Evolutionary conservation across 1,284 basidiomycete species (phyloP).

Genomic region (Gomphus bonarii): DNA sequence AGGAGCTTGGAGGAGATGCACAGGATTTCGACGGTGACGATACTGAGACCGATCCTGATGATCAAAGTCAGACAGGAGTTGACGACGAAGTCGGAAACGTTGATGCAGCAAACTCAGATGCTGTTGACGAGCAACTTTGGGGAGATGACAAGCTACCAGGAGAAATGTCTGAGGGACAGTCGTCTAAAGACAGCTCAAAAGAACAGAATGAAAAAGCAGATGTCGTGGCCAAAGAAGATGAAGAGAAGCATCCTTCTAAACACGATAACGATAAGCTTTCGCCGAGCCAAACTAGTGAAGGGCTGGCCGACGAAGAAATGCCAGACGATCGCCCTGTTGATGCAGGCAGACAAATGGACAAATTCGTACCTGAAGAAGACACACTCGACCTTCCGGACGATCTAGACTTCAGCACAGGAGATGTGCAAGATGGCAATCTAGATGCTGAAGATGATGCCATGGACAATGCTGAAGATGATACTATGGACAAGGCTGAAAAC

Average conservation of each 20-base stretch:
- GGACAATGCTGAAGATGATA: constrained; percentile 31
- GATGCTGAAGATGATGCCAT: constrained; percentile 30
- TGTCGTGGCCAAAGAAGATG: constrained; percentile 64
- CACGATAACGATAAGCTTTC: constrained; percentile 23
- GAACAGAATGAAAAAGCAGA: constrained; percentile 48
- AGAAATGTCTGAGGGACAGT: constrained; percentile 38
- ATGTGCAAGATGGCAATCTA: constrained; percentile 32
- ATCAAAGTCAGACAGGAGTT: constrained; percentile 45
- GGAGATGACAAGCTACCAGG: constrained; percentile 59
- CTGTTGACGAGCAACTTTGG: constrained; percentile 97
- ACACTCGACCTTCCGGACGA: constrained; percentile 81
- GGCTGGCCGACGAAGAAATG: constrained; percentile 23
- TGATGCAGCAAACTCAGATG: constrained; percentile 78
- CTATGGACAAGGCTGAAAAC: constrained; percentile 19
- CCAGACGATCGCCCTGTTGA: constrained; percentile 40
- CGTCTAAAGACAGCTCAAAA: constrained; percentile 42
- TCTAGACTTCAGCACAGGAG: constrained; percentile 51
- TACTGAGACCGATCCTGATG: constrained; percentile 40
- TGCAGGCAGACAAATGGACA: constrained; percentile 53
- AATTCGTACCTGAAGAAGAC: constrained; percentile 64
- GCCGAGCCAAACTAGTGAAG: constrained; percentile 24
- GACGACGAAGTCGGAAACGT: constrained; percentile 84
- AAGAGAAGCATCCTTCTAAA: constrained; percentile 26
- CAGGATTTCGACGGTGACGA: constrained; percentile 63
- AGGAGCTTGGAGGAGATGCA: constrained; percentile 65